phyloP scores from a whole-genome alignment of 2,329 filamentous ascomycete species.

The Fusarium verrucosum region DNA sequence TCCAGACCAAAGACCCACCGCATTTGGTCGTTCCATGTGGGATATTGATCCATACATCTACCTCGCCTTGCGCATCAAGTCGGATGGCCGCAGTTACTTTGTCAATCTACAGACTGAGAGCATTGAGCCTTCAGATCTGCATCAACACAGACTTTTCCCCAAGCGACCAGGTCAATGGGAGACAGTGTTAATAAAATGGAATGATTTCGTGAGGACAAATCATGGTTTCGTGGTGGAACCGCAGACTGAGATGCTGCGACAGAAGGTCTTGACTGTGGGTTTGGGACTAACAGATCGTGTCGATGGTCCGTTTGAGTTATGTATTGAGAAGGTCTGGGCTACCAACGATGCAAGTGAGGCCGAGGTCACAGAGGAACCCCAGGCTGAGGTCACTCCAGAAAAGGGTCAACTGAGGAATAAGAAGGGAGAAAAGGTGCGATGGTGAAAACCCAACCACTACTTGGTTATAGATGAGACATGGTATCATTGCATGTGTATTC shows the following conservation, averaged over 20 bases:
- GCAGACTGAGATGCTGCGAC: conserved; percentile 86
- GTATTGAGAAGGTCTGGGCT: conserved; percentile 88
- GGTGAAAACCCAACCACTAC: conserved; percentile 39
- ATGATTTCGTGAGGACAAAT: conserved; percentile 94
- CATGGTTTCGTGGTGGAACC: conserved; percentile 92
- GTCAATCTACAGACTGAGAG: conserved; percentile 96
- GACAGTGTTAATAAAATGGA: conserved; percentile 89
- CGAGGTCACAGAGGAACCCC: conserved; percentile 35
- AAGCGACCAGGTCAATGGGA: conserved; percentile 89
- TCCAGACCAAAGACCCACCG: conserved; percentile 74
- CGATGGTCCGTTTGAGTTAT: conserved; percentile 87
- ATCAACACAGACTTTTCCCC: conserved; percentile 89
- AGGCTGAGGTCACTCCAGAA: conserved; percentile 24
- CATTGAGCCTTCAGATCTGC: conserved; percentile 92
- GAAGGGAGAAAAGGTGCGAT: conserved; percentile 52
- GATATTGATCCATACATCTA: conserved; percentile 90
- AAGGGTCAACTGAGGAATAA: conserved; percentile 50
- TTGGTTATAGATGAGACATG: neutral
- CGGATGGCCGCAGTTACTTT: conserved; percentile 90
- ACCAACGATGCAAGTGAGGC: conserved; percentile 67
- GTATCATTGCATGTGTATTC: conserved; percentile 7
- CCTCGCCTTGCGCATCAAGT: conserved; percentile 87
- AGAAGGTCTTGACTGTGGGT: conserved; percentile 86
- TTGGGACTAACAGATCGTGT: conserved; percentile 90
- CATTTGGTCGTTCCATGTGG: conserved; percentile 90